These are phyloP conservation scores for Centaurea solstitialis DNA, from an alignment of 129 eudicot genomes.

Conservation along the genomic window DNA sequence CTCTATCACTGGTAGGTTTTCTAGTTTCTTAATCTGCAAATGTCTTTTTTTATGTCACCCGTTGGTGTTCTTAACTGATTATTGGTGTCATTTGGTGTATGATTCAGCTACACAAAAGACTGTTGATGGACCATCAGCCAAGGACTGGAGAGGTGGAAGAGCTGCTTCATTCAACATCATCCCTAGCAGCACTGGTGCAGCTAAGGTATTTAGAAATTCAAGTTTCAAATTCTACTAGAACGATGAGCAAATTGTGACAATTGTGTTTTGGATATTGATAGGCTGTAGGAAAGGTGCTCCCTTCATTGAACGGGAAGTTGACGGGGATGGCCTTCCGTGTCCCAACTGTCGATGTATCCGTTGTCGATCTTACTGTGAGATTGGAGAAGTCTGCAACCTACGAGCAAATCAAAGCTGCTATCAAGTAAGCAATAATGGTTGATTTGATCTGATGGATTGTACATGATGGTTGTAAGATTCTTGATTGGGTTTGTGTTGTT, in stretches of 20 bases:
- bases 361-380: constrained; percentile 86
- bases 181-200: constrained; percentile 82
- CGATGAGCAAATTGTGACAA: not conserved
- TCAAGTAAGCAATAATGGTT: constrained; percentile 48
- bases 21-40: not conserved
- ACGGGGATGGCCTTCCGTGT: constrained; percentile 90
- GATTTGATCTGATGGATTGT: not conserved
- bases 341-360: constrained; percentile 90
- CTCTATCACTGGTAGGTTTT: constrained; percentile 51
- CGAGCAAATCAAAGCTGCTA: constrained; percentile 80
- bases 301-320: constrained; percentile 76
- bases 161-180: constrained; percentile 78
- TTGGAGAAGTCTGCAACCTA: constrained; percentile 73
- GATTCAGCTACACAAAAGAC: constrained; percentile 69
- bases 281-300: constrained; percentile 95
- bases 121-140: constrained; percentile 72
- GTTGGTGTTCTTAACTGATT: not conserved
- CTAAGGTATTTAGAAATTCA: constrained; percentile 42
- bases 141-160: constrained; percentile 81
- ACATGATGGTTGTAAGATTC: not conserved
- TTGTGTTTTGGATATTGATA: not conserved
- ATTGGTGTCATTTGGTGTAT: not conserved
- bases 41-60: not conserved
- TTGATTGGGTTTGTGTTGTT: not conserved
- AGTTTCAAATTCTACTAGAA: not conserved